phyloP scores from a whole-genome alignment of 2,329 filamentous ascomycete species.

The Xylaria digitata region DNA sequence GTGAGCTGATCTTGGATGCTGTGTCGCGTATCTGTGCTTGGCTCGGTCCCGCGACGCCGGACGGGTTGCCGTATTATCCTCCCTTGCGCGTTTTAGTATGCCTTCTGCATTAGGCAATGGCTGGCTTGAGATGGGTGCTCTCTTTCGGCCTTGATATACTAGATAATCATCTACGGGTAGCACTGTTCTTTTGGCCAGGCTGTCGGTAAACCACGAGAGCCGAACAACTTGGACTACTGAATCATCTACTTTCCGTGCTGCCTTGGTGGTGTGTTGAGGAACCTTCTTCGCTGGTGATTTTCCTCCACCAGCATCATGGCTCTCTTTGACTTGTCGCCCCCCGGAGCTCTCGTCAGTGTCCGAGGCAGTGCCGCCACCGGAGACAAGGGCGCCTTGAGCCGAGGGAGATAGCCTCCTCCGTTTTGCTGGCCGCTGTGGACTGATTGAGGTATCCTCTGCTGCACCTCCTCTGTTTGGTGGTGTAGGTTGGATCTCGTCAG shows the following conservation, averaged over 20 bases:
- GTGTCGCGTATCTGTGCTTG: conserved; percentile 16
- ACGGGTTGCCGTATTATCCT: conserved; percentile 36
- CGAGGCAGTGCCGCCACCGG: conserved; percentile 48
- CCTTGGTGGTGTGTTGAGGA: neutral
- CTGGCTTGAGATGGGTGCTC: conserved; percentile 30
- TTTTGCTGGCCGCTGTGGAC: conserved; percentile 46
- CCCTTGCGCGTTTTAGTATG: conserved; percentile 50
- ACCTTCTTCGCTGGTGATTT: neutral
- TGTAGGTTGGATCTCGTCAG: conserved; percentile 58
- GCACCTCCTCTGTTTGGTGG: conserved; percentile 9
- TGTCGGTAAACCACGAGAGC: conserved; percentile 69
- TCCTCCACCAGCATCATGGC: neutral
- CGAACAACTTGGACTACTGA: conserved; percentile 65
- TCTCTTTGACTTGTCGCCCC: conserved; percentile 11
- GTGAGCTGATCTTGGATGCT: conserved; percentile 48
- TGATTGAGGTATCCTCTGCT: conserved; percentile 4
- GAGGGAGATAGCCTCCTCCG: conserved; percentile 54
- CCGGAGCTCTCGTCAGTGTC: conserved; percentile 38
- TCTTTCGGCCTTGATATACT: conserved; percentile 63
- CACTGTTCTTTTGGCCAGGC: conserved; percentile 56
- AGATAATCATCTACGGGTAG: conserved; percentile 64
- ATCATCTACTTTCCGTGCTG: conserved; percentile 25
- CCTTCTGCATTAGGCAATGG: conserved; percentile 40
- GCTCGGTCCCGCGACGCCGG: conserved; percentile 33
- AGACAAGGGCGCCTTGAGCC: conserved; percentile 33